Evolutionary conservation across 2,329 filamentous ascomycete genomes (phyloP), one percentile per base, ranked within the genome.

Genomic region (Juglanconis oblonga): DNA sequence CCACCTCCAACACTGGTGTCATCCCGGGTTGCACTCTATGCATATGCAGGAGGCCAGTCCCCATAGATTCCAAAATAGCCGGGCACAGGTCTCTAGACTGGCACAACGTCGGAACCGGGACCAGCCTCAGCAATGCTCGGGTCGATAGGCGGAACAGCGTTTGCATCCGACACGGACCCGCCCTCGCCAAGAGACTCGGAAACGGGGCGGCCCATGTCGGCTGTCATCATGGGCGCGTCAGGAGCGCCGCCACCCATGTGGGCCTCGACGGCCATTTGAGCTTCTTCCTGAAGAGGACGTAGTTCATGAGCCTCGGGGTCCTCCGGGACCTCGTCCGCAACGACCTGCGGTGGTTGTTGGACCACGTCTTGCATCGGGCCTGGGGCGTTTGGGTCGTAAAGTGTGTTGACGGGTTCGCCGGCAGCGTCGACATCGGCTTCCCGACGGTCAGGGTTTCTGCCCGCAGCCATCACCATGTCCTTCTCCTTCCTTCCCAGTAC

Each of bases 401-500:
- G 14, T 3, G 77, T 81, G 59, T 78, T 78, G 48, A 72, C 72
- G 2, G 76, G 71, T 3, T 64, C 65, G 1, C 75, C 76, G 8
- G 75, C 38, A 14, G 67, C 69, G 36, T 80, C 75, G 4, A 82
- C 17, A 51, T 85, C 81, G 4, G 65, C 62, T 66, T 83, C 82
- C 58, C 32, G 73, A 31, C 82, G 76, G 52, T 74, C 66, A 0
- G 81, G 81, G 58, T 86, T 86, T 68, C 77, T 81, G 57, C 78
- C 76, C 8, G 71, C 65, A 3, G 64, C 68, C 1, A 69, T 71
- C 35, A 85, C 70, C 5, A 72, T 70, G 0, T 71, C 64, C 44
- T 71, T 70, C 69, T 85, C 82, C 70, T 85, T 86, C 62, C 71
- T 72, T 14, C 81, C 74, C 13, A 86, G 72, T 10, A 73, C 70